Percentiles rank a stretch among this genome's conserved stretches.
Conservation (phyloP, 2,329 filamentous ascomycete species). For the Dichotomopilus funicola region DNA sequence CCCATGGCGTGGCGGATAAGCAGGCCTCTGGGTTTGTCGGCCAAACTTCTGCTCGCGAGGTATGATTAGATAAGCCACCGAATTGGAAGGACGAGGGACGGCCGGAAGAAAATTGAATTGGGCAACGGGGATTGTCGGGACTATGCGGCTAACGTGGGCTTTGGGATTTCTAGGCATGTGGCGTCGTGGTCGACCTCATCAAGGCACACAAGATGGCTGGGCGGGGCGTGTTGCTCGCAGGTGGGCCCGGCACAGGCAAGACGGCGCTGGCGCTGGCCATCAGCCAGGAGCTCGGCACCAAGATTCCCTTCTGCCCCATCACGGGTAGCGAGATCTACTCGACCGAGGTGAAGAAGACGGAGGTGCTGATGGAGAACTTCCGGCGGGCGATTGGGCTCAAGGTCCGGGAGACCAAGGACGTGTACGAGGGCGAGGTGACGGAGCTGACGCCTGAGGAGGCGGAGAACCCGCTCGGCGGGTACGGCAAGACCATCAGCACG, state of each 20-base stretch:
- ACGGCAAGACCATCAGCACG: constrained; percentile 95
- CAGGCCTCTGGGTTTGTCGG: constrained; percentile 82
- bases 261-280: constrained; percentile 92
- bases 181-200: constrained; percentile 92
- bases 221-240: constrained; percentile 84
- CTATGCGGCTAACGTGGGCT: too few relatives aligned
- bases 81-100: too few relatives aligned
- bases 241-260: constrained; percentile 94
- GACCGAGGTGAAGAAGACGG: constrained; percentile 98
- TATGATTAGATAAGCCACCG: constrained; percentile 33
- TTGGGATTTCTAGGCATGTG: constrained; percentile 61
- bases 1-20: constrained; percentile 78
- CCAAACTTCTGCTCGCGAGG: constrained; percentile 81
- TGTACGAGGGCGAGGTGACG: constrained; percentile 97
- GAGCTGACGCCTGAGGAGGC: constrained; percentile 97
- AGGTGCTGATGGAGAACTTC: constrained; percentile 99
- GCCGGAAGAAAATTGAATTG: too few relatives aligned
- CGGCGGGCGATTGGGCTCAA: constrained; percentile 91
- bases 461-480: constrained; percentile 93
- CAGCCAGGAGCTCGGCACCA: constrained; percentile 93
- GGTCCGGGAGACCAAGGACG: constrained; percentile 97
- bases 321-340: constrained; percentile 98
- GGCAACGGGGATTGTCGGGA: too few relatives aligned
- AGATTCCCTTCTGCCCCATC: constrained; percentile 97
- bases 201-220: constrained; percentile 97